Percentiles rank a stretch among this genome's conserved stretches.
These are phyloP conservation scores for Mycena amicta DNA, from an alignment of 768 basidiomycete species.

Conservation along the genomic window DNA sequence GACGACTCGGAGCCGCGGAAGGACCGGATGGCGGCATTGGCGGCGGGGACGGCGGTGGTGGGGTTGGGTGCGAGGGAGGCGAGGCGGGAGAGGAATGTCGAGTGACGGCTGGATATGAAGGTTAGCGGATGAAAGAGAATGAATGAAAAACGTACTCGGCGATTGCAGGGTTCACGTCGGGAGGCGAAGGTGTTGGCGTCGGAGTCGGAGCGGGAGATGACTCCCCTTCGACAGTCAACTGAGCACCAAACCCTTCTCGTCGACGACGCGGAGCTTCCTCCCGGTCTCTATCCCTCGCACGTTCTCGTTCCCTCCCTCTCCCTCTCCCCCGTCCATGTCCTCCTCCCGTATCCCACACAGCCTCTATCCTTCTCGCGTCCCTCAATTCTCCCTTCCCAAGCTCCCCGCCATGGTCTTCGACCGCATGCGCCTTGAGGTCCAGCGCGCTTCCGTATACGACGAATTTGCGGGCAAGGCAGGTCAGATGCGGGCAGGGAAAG, in stretches of 20 bases:
- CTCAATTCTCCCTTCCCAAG: slow-evolving; percentile 72
- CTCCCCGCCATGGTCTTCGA: slow-evolving; percentile 77
- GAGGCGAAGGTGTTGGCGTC: slow-evolving; percentile 37
- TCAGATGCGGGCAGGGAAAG: slow-evolving; percentile 70
- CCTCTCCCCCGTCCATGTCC: slow-evolving; percentile 43
- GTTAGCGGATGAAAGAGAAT: slow-evolving; percentile 4
- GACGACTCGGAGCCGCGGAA: slow-evolving; percentile 77
- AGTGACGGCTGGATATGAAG: slow-evolving; percentile 59
- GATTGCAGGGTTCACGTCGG: slow-evolving; percentile 59
- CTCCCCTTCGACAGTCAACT: slow-evolving; percentile 48
- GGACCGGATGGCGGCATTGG: slow-evolving; percentile 76
- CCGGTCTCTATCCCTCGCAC: slow-evolving; percentile 40
- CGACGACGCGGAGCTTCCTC: slow-evolving; percentile 43
- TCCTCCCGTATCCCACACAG: slow-evolving; percentile 71
- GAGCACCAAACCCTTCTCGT: slow-evolving; percentile 64
- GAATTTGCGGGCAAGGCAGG: slow-evolving; percentile 87
- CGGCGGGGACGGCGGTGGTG: slow-evolving; percentile 56
- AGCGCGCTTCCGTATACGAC: slow-evolving; percentile 88
- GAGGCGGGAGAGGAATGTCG: slow-evolving; percentile 65
- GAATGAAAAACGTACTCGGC: slow-evolving; percentile 49
- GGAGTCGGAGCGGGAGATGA: slow-evolving; percentile 26
- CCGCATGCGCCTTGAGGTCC: slow-evolving; percentile 90
- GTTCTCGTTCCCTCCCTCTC: slow-evolving; percentile 52
- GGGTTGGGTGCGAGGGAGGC: slow-evolving; percentile 60
- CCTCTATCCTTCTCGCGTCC: slow-evolving; percentile 68